A percentile compares a stretch with the other conserved stretches of the same genome.
Conservation (phyloP, 257 asterid species). For the Coffea eugenioides region DNA sequence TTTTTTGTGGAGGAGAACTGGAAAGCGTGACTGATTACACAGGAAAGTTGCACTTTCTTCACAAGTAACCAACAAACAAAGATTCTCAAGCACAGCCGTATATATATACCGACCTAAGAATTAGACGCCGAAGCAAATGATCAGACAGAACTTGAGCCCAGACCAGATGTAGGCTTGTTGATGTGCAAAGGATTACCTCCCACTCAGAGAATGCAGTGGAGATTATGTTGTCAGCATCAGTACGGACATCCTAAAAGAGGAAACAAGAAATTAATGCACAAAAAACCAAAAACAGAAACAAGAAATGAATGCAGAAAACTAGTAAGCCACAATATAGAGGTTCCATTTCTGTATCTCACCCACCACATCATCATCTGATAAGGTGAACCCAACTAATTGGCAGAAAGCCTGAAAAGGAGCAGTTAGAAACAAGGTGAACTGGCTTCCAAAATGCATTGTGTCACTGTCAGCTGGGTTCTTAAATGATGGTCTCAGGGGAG, state of each 20-base stretch:
- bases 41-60: neutral
- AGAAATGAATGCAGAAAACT: neutral
- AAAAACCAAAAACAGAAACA: neutral
- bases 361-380: constrained; percentile 54
- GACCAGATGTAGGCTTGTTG: constrained; percentile 68
- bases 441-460: constrained; percentile 65
- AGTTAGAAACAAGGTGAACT: constrained; percentile 88
- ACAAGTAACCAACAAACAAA: neutral
- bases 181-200: constrained; percentile 89
- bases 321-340: neutral
- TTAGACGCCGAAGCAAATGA: constrained; percentile 80
- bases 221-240: constrained; percentile 53
- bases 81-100: neutral
- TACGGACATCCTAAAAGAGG: constrained; percentile 49
- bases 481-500: constrained; percentile 75
- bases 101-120: constrained; percentile 62
- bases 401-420: constrained; percentile 91
- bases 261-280: neutral
- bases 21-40: neutral
- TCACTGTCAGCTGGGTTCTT: constrained; percentile 52
- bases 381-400: constrained; percentile 65
- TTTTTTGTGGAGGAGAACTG: neutral
- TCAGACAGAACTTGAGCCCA: constrained; percentile 94
- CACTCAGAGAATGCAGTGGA: constrained; percentile 78
- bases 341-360: constrained; percentile 21